These are phyloP conservation scores for Rhizoclosmatium sp. DNA, from an alignment of 192 early-diverging fungal genomes.

Conservation along the genomic window DNA sequence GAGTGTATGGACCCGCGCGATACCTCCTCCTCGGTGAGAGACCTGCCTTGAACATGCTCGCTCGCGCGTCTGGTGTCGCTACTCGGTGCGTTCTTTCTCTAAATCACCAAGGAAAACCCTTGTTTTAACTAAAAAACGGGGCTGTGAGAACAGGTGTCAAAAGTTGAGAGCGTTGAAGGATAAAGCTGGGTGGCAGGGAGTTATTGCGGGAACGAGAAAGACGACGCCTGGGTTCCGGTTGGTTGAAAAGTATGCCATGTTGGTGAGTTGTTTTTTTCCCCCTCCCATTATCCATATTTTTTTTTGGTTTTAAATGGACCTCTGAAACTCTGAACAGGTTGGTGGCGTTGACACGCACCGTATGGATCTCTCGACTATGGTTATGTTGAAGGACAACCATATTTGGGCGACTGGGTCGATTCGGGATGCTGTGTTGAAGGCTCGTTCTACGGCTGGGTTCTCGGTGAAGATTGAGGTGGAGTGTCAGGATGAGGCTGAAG, in stretches of 20 bases:
- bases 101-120: too few relatives aligned
- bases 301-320: background rate
- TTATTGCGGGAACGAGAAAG: constrained; percentile 96
- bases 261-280: constrained; percentile 40
- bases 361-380: constrained; percentile 95
- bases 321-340: constrained; percentile 50
- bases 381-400: constrained; percentile 99
- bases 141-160: constrained; percentile 51
- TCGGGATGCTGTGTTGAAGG: constrained; percentile 84
- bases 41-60: constrained; percentile 92
- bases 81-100: constrained; percentile 60
- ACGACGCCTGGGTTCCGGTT: constrained; percentile 98
- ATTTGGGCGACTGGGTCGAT: constrained; percentile 93
- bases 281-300: background rate
- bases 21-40: constrained; percentile 92
- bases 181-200: constrained; percentile 75
- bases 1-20: constrained; percentile 83
- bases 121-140: too few relatives aligned
- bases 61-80: constrained; percentile 93
- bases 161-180: constrained; percentile 71
- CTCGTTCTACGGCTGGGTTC: constrained; percentile 86
- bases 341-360: constrained; percentile 98
- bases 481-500: constrained; percentile 90
- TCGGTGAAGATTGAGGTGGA: constrained; percentile 97
- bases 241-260: constrained; percentile 97